Conservation (phyloP, 2,329 filamentous ascomycete genomes). For the Neophaeococcomyces aloes region DNA sequence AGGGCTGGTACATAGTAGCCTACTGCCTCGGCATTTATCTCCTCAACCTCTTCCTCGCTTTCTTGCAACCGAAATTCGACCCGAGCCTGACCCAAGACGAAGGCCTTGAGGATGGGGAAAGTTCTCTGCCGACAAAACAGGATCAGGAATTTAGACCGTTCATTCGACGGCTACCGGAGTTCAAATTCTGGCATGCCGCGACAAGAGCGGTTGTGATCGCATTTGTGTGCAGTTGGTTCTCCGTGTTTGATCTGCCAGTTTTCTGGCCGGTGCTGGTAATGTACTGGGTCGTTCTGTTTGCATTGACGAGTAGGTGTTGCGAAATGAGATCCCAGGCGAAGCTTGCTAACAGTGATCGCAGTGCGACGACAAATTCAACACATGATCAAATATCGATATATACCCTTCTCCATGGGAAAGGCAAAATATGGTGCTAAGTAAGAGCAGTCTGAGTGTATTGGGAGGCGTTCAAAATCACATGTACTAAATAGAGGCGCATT, state of each 20-base stretch:
- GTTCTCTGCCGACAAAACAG: slow-evolving; percentile 74
- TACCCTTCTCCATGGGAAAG: slow-evolving; percentile 88
- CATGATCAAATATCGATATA: slow-evolving; percentile 99
- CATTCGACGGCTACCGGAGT: slow-evolving; percentile 89
- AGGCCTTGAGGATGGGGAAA: slow-evolving; percentile 87
- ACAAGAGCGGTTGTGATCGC: slow-evolving; percentile 75
- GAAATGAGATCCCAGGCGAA: slow-evolving; percentile 7
- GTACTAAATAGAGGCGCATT: too few relatives aligned
- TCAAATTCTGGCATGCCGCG: slow-evolving; percentile 99
- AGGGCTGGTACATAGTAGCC: slow-evolving; percentile 99
- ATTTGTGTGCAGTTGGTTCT: slow-evolving; percentile 85
- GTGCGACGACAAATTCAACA: slow-evolving; percentile 99
- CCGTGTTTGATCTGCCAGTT: slow-evolving; percentile 90
- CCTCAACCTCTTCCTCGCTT: slow-evolving; percentile 96
- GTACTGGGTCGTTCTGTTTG: slow-evolving; percentile 96
- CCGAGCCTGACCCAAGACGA: slow-evolving; percentile 90
- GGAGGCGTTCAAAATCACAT: too few relatives aligned
- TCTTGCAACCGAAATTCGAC: slow-evolving; percentile 97
- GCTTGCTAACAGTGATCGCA: slow-evolving; percentile 30
- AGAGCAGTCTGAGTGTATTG: neutral
- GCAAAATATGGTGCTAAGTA: slow-evolving; percentile 50
- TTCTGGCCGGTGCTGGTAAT: slow-evolving; percentile 98
- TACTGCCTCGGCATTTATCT: slow-evolving; percentile 98
- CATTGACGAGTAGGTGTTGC: slow-evolving; percentile 70
- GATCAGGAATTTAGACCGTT: slow-evolving; percentile 98